A percentile compares a stretch with the other conserved stretches of the same genome.
These are phyloP conservation scores for Lepraria neglecta DNA, from an alignment of 495 filamentous ascomycete species.

Conservation along the genomic window DNA sequence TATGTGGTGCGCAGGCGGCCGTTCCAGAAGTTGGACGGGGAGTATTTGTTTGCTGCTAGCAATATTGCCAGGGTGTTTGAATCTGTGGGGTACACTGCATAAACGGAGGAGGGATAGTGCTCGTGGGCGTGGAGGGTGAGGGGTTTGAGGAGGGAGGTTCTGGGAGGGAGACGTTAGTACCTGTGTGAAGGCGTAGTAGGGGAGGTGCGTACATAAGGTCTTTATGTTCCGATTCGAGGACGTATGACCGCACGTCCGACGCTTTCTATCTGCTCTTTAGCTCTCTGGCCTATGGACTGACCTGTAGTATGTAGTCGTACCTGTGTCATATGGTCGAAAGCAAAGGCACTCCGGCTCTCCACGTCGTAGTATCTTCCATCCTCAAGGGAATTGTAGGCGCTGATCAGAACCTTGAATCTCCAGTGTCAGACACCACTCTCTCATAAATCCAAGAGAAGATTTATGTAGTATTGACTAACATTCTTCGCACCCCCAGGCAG, in stretches of 20 bases:
- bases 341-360: constrained; percentile 77
- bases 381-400: constrained; percentile 72
- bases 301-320: constrained; percentile 36
- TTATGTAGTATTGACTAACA: constrained; percentile 39
- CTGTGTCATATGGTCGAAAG: constrained; percentile 78
- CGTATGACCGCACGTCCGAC: constrained; percentile 70
- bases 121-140: constrained; percentile 73
- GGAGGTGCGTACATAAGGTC: constrained; percentile 63
- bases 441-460: too few species aligned
- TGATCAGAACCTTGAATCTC: constrained; percentile 67
- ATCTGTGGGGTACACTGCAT: constrained; percentile 59
- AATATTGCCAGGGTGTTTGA: constrained; percentile 72
- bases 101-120: constrained; percentile 77
- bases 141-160: constrained; percentile 74
- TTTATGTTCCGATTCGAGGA: constrained; percentile 69
- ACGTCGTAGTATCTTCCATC: constrained; percentile 81
- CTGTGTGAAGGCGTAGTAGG: constrained; percentile 11
- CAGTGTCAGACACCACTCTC: not conserved
- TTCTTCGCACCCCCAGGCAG: constrained; percentile 76
- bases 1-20: constrained; percentile 92
- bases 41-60: constrained; percentile 92
- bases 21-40: constrained; percentile 97
- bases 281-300: not conserved
- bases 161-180: constrained; percentile 29
- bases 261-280: constrained; percentile 55